phyloP scores from a whole-genome alignment of 441 rosid genomes.

The Jatropha multifida region DNA sequence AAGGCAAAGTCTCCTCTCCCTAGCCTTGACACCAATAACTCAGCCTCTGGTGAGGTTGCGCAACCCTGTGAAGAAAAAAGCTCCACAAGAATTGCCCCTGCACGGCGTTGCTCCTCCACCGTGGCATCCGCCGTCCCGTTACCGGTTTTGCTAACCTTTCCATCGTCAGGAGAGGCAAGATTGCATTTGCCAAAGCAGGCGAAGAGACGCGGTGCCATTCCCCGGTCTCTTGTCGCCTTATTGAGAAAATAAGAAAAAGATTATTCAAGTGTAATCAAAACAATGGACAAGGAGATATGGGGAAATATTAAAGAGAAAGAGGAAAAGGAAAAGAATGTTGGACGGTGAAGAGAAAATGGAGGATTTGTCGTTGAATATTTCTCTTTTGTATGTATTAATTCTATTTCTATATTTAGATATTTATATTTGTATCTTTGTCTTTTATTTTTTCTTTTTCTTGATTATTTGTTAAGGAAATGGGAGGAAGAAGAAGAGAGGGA shows the following conservation, averaged over 20 bases:
- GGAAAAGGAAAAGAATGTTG: background rate
- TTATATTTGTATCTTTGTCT: no score
- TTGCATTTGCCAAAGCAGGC: conserved; percentile 54
- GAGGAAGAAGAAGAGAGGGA: background rate
- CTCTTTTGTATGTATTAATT: background rate
- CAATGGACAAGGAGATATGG: background rate
- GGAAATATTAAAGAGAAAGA: conserved; percentile 4
- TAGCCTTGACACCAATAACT: conserved; percentile 70
- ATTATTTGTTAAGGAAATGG: background rate
- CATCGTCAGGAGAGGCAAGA: background rate
- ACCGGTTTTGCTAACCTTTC: background rate
- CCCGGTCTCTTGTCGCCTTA: conserved; percentile 28
- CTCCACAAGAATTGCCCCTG: conserved; percentile 62
- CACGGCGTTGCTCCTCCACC: conserved; percentile 42
- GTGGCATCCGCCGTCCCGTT: conserved; percentile 33
- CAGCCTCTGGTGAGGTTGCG: conserved; percentile 70
- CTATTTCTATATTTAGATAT: background rate
- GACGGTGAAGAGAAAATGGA: conserved; percentile 44
- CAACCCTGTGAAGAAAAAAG: conserved; percentile 91
- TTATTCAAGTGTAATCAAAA: background rate
- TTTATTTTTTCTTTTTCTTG: background rate
- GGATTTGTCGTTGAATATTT: conserved; percentile 12
- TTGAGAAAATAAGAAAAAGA: background rate
- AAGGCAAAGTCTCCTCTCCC: conserved; percentile 85
- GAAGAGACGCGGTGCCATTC: conserved; percentile 72